Conservation (phyloP, 257 asterid genomes). For the Osmanthus fragrans region DNA sequence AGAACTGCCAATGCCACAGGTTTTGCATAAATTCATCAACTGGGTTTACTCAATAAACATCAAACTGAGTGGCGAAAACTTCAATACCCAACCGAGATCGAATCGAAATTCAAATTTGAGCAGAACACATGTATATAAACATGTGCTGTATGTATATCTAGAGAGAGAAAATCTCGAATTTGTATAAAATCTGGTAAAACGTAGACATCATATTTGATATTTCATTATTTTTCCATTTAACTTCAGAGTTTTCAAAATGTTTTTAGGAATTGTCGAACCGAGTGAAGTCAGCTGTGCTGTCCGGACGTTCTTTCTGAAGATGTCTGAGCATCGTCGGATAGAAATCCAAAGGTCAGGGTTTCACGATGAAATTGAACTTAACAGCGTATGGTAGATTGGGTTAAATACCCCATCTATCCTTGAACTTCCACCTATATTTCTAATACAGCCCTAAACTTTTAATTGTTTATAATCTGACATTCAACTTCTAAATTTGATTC, state of each 20-base stretch:
- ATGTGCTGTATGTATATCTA: conserved; percentile 27
- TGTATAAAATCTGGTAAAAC: conserved; percentile 1
- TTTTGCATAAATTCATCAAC: conserved; percentile 11
- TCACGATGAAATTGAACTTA: neutral
- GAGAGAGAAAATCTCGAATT: conserved; percentile 24
- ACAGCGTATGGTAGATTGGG: neutral
- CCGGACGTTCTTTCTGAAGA: neutral
- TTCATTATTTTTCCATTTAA: too few relatives aligned
- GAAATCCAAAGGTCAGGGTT: neutral
- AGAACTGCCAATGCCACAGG: neutral
- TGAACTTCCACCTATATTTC: too few relatives aligned
- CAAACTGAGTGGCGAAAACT: conserved; percentile 12
- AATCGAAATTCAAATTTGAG: conserved; percentile 25
- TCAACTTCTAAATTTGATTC: too few relatives aligned
- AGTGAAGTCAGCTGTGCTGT: neutral
- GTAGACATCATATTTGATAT: conserved; percentile 4
- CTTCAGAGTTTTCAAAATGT: too few relatives aligned
- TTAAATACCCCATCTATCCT: too few relatives aligned
- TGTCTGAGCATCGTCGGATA: neutral
- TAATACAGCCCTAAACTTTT: too few relatives aligned
- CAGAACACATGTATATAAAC: conserved; percentile 9
- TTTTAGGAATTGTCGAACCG: neutral
- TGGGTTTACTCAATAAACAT: neutral
- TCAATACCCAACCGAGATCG: conserved; percentile 30
- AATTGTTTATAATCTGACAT: too few relatives aligned